phyloP scores from a whole-genome alignment of 371 early-diverging fungal species.

The Mortierella sp. region DNA sequence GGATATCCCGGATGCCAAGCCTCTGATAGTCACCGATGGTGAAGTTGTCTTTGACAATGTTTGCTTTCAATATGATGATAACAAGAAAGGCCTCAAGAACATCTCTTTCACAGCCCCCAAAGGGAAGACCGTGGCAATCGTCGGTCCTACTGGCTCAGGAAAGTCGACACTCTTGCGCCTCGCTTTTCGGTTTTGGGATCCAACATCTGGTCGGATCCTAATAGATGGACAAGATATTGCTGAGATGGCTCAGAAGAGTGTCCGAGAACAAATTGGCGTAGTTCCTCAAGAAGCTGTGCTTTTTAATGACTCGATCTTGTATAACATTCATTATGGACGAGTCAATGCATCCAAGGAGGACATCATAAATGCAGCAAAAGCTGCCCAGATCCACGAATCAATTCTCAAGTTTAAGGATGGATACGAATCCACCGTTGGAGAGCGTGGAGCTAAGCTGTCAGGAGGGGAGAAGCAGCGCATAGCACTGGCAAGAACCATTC shows the following conservation, averaged over 20 bases:
- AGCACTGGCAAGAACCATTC: constrained; percentile 85
- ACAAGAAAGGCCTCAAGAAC: constrained; percentile 63
- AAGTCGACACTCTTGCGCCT: constrained; percentile 91
- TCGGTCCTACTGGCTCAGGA: constrained; percentile 92
- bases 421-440: constrained; percentile 95
- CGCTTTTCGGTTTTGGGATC: constrained; percentile 92
- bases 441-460: constrained; percentile 90
- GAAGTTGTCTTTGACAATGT: constrained; percentile 69
- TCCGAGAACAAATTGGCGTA: constrained; percentile 88
- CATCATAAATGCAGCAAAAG: constrained; percentile 62
- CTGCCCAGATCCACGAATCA: constrained; percentile 85
- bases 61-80: constrained; percentile 67
- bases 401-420: constrained; percentile 75
- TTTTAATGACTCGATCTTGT: constrained; percentile 68
- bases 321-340: constrained; percentile 72
- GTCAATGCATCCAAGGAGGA: constrained; percentile 52
- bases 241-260: constrained; percentile 70
- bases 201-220: constrained; percentile 80
- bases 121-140: constrained; percentile 72
- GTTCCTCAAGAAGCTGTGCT: constrained; percentile 81
- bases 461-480: constrained; percentile 99
- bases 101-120: constrained; percentile 69
- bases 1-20: constrained; percentile 59
- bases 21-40: constrained; percentile 46
- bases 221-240: constrained; percentile 93